Base-by-base conservation (phyloP, 2,329 filamentous ascomycete species). In the Ceratocystis smalleyi region DNA sequence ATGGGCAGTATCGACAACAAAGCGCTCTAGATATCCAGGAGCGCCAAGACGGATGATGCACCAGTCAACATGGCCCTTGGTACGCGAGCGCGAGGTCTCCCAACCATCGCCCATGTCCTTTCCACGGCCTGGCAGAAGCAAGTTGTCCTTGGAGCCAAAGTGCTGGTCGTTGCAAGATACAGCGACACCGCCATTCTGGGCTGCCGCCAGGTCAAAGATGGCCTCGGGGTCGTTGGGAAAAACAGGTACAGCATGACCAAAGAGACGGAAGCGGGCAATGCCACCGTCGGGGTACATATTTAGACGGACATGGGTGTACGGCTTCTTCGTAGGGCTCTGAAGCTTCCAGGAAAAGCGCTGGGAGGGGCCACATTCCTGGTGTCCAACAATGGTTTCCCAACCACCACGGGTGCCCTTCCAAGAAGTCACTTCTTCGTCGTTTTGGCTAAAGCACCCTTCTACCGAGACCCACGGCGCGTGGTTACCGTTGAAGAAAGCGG, bases 71-170 rank as follows among this genome's bases (percentile, higher is more conserved):
- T 94, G 89, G 55, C 78, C 83, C 73, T 83, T 84, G 61, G 79
- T 83, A 61, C 89, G 78, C 43, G 87, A 89, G 63, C 89, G 81
- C 68, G 86, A 83, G 64, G 89, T 94, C 75, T 94, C 89, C 89
- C 89, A 94, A 6, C 89, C 89, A 72, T 92, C 89, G 61, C 88
- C 87, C 89, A 94, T 94, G 74, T 94, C 87, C 72, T 86, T 84
- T 51, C 88, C 88, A 30, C 88, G 80, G 1, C 87, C 88, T 0
- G 88, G 88, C 2, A 91, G 77, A n/a, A 91, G 79, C 43, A 92
- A 77, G 74, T 92, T 91, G 71, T 88, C 84, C 72, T 87, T 90
- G 45, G 84, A 87, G 67, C 89, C 88, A 70, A 91, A 95, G 74
- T 94, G 89, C 75, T 94, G 85, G 73, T 94, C 88, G 67, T 84